A percentile compares a stretch with the other conserved stretches of the same genome.
These are phyloP conservation scores for Ceratobasidium sp. DNA, from an alignment of 1,284 basidiomycete species.

Conservation along the genomic window DNA sequence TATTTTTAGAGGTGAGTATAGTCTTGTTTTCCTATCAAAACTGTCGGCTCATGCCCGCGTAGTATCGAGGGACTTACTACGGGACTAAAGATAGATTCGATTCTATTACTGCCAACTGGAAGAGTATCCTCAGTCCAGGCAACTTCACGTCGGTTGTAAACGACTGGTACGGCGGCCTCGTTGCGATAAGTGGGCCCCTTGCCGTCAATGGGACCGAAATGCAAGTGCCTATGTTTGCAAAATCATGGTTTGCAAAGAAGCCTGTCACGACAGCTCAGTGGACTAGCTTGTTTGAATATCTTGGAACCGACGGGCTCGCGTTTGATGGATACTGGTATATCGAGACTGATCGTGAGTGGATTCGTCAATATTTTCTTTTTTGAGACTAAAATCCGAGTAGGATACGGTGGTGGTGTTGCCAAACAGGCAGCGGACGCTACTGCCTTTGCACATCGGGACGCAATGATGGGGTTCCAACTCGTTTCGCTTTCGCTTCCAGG, in stretches of 20 bases:
- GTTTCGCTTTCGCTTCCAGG: neutral
- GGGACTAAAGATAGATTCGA: neutral
- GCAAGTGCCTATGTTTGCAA: neutral
- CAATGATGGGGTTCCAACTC: neutral
- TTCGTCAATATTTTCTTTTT: no score
- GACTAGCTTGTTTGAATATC: conserved; percentile 34
- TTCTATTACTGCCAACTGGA: neutral
- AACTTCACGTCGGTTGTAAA: no score
- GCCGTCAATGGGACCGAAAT: neutral
- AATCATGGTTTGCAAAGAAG: conserved; percentile 12
- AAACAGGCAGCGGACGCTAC: neutral
- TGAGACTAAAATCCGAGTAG: neutral
- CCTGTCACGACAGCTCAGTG: neutral
- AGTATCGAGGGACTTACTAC: conserved; percentile 23
- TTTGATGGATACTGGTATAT: conserved; percentile 24
- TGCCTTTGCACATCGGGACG: conserved; percentile 14
- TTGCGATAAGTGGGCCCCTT: conserved; percentile 5
- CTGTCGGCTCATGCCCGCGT: no score
- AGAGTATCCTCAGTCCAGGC: neutral
- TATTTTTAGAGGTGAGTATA: neutral
- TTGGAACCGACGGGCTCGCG: conserved; percentile 13
- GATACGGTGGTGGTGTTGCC: conserved; percentile 8
- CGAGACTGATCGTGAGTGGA: conserved; percentile 34
- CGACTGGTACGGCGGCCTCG: conserved; percentile 27
- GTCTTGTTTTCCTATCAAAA: no score